These are phyloP conservation scores for Acacia crassicarpa DNA, from an alignment of 306 rosid species.

Conservation along the genomic window DNA sequence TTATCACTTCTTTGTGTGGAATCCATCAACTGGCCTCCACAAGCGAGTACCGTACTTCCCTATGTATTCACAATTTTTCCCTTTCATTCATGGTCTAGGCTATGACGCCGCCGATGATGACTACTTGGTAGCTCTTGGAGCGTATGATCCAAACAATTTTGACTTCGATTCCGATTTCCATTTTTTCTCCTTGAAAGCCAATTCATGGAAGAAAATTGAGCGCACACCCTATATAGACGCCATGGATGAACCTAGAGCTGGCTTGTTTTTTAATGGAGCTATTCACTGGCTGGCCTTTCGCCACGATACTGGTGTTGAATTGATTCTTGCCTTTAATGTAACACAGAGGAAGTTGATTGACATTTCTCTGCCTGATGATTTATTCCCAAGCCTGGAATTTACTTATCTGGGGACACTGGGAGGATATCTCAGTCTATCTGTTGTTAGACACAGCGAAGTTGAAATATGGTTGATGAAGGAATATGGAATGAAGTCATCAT, in stretches of 20 bases:
- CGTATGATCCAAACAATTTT: not conserved
- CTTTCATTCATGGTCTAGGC: constrained; percentile 9
- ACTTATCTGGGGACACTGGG: constrained; percentile 4
- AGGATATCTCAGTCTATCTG: not conserved
- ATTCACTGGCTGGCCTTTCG: constrained; percentile 18
- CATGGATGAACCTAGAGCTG: not conserved
- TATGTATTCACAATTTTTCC: not conserved
- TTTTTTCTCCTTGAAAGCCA: not conserved
- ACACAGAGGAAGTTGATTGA: not conserved
- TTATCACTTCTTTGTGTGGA: not conserved
- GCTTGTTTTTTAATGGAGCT: not conserved
- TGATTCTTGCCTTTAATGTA: constrained; percentile 29
- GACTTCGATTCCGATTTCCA: not conserved
- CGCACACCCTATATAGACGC: not conserved
- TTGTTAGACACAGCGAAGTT: too few relatives aligned
- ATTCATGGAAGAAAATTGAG: not conserved
- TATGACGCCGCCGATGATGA: constrained; percentile 22
- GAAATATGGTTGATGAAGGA: constrained; percentile 35
- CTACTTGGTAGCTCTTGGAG: not conserved
- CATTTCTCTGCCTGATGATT: not conserved
- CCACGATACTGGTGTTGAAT: not conserved
- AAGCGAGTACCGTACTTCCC: not conserved
- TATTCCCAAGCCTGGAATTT: not conserved
- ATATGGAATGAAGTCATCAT: constrained; percentile 26
- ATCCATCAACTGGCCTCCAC: not conserved